phyloP scores from a whole-genome alignment of 768 basidiomycete species.

The Pleurotus tuoliensis region DNA sequence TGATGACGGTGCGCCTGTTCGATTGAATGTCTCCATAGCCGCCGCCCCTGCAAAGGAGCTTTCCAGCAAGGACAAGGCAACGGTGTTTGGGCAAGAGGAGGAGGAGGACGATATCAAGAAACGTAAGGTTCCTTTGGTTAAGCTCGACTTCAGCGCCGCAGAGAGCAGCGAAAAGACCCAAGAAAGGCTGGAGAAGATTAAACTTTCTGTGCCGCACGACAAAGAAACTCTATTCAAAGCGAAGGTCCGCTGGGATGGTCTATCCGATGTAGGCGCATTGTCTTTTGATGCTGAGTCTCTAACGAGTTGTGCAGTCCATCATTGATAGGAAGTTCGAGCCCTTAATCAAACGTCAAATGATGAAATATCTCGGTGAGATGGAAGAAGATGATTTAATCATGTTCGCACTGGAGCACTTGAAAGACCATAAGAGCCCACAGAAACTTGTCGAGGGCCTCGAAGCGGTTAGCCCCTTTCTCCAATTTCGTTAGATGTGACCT shows the following conservation, averaged over 20 bases:
- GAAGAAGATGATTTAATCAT: slow-evolving; percentile 93
- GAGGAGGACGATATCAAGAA: slow-evolving; percentile 85
- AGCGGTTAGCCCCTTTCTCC: slow-evolving; percentile 57
- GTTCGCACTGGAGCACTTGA: slow-evolving; percentile 90
- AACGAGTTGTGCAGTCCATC: slow-evolving; percentile 44
- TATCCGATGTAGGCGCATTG: slow-evolving; percentile 68
- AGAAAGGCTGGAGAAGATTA: slow-evolving; percentile 78
- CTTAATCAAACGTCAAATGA: slow-evolving; percentile 77
- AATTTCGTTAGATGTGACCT: background rate
- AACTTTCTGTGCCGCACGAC: slow-evolving; percentile 68
- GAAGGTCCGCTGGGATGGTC: slow-evolving; percentile 88
- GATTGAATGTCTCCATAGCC: slow-evolving; percentile 73
- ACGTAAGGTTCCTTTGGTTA: slow-evolving; percentile 82
- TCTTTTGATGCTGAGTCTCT: slow-evolving; percentile 13
- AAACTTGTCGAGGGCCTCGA: slow-evolving; percentile 89
- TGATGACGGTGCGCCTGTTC: slow-evolving; percentile 89
- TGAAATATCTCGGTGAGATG: slow-evolving; percentile 84
- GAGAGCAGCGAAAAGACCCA: slow-evolving; percentile 76
- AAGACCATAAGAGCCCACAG: slow-evolving; percentile 82
- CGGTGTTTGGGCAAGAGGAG: slow-evolving; percentile 75
- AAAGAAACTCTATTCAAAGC: slow-evolving; percentile 77
- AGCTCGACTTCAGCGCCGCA: slow-evolving; percentile 84
- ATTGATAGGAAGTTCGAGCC: slow-evolving; percentile 87
- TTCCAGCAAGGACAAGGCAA: slow-evolving; percentile 47
- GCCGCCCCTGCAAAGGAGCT: slow-evolving; percentile 37